phyloP scores from a whole-genome alignment of 2,329 filamentous ascomycete species.

The Microascus cirrosus region DNA sequence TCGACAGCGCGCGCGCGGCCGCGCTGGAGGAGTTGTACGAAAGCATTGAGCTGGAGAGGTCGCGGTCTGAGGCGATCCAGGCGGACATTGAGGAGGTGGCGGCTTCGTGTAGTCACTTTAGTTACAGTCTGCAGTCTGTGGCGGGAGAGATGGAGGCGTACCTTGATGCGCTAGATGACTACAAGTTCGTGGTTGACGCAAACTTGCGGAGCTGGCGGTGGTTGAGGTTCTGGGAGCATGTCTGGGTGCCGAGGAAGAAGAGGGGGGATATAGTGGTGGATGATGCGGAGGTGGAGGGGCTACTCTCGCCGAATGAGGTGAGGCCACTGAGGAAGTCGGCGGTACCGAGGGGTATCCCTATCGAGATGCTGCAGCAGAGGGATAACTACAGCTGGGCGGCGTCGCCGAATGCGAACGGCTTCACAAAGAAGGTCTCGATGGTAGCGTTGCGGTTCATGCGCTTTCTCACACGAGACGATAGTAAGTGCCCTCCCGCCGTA shows the following conservation, averaged over 20 bases:
- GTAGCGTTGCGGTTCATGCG: slow-evolving; percentile 31
- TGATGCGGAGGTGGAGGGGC: slow-evolving; percentile 29
- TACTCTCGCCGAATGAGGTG: slow-evolving; percentile 20
- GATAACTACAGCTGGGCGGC: slow-evolving; percentile 46
- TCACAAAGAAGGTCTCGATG: slow-evolving; percentile 34
- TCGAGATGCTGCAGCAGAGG: slow-evolving; percentile 36
- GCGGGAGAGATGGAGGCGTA: slow-evolving; percentile 81
- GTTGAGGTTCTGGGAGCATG: slow-evolving; percentile 62
- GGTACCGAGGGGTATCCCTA: slow-evolving; percentile 43
- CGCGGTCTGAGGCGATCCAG: slow-evolving; percentile 62
- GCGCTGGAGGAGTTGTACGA: slow-evolving; percentile 73
- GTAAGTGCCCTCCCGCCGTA: slow-evolving; percentile 23
- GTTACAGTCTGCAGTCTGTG: slow-evolving; percentile 82
- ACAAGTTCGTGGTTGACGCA: slow-evolving; percentile 60
- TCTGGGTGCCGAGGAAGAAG: slow-evolving; percentile 11
- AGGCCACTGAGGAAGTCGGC: slow-evolving; percentile 28
- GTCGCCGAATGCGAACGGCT: slow-evolving; percentile 31
- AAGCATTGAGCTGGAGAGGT: slow-evolving; percentile 60
- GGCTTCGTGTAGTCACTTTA: slow-evolving; percentile 95
- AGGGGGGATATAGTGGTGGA: slow-evolving; percentile 13
- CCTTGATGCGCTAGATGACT: slow-evolving; percentile 71
- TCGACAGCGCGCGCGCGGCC: slow-evolving; percentile 61
- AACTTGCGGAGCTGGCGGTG: slow-evolving; percentile 66
- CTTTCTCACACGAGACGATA: slow-evolving; percentile 41
- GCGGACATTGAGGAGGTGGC: slow-evolving; percentile 96